These are phyloP conservation scores for Austroboletus eburneus DNA, from an alignment of 768 basidiomycete species.

Conservation along the genomic window DNA sequence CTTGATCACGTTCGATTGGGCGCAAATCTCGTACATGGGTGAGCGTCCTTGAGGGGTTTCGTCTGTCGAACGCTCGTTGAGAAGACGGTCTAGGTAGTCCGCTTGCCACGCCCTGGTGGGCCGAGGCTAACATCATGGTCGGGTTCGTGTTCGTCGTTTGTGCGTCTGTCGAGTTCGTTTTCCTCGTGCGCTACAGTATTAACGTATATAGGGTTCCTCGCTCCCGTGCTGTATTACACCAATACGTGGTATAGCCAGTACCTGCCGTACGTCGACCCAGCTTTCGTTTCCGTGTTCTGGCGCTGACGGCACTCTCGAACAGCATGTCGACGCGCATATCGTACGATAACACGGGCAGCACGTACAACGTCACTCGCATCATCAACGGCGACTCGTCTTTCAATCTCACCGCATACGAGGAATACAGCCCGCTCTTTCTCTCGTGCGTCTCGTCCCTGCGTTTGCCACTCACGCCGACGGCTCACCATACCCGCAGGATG, in stretches of 20 bases:
- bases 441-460: constrained; percentile 24
- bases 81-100: constrained; percentile 41
- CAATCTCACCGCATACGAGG: constrained; percentile 50
- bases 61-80: too few relatives aligned
- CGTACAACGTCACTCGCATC: constrained; percentile 58
- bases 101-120: constrained; percentile 81
- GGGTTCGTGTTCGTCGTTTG: constrained; percentile 72
- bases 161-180: constrained; percentile 28
- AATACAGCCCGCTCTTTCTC: constrained; percentile 61
- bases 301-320: background rate
- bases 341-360: constrained; percentile 56
- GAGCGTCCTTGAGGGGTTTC: background rate
- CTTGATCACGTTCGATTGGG: constrained; percentile 79
- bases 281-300: too few relatives aligned
- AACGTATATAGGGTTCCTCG: constrained; percentile 49
- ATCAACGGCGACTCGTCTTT: constrained; percentile 51
- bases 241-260: constrained; percentile 58
- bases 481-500: constrained; percentile 31
- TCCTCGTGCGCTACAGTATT: constrained; percentile 48
- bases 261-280: constrained; percentile 45
- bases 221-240: constrained; percentile 63
- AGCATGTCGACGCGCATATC: constrained; percentile 61
- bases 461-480: background rate
- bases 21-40: constrained; percentile 47
- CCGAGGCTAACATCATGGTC: constrained; percentile 61